A percentile compares a stretch with the other conserved stretches of the same genome.
These are phyloP conservation scores for Ceraceosorus bombacis DNA, from an alignment of 1,284 basidiomycete genomes.

Conservation along the genomic window DNA sequence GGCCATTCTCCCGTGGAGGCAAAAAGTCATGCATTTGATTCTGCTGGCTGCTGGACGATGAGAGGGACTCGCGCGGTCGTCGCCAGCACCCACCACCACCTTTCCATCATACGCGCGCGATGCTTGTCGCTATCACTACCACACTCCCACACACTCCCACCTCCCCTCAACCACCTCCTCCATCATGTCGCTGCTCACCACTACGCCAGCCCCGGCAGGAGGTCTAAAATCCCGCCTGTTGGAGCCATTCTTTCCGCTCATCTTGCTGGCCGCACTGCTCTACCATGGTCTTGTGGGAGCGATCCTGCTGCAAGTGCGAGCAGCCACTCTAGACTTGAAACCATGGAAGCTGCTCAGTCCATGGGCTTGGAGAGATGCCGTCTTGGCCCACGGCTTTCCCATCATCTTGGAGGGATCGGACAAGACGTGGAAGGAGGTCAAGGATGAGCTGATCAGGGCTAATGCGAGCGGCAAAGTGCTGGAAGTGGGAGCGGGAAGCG, in stretches of 20 bases:
- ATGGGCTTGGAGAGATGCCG: constrained; percentile 5
- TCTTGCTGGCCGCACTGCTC: background rate
- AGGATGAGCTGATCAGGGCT: constrained; percentile 17
- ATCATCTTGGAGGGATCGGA: constrained; percentile 15
- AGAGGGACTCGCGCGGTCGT: no score
- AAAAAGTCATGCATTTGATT: no score
- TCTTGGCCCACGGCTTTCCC: constrained; percentile 20
- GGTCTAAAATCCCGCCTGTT: background rate
- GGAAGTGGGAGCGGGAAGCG: constrained; percentile 33
- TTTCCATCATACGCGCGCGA: no score
- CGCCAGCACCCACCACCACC: no score
- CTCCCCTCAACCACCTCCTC: background rate
- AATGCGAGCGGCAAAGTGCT: constrained; percentile 25
- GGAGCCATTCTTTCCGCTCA: background rate
- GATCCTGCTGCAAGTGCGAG: background rate
- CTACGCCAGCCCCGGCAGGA: no score
- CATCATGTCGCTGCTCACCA: background rate
- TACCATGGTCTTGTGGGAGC: background rate
- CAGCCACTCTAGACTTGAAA: background rate
- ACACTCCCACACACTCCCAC: background rate
- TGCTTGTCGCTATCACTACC: no score
- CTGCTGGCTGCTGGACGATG: no score
- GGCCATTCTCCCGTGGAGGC: no score
- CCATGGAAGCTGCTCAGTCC: constrained; percentile 1
- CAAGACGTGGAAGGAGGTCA: constrained; percentile 14